Evolutionary conservation across 2,329 filamentous ascomycete genomes (phyloP).

Genomic region (Penicillium oxalicum): DNA sequence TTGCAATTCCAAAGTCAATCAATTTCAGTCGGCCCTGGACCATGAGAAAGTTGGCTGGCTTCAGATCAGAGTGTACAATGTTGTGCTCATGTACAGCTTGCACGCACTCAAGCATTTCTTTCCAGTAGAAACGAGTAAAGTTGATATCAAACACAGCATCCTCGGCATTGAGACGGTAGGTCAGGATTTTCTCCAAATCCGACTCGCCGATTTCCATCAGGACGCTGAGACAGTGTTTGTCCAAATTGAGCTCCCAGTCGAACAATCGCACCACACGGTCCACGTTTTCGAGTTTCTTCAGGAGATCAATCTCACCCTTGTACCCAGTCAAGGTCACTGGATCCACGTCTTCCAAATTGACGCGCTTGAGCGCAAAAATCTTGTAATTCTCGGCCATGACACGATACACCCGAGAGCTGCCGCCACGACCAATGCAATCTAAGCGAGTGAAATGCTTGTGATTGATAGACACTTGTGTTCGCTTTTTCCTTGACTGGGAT

Average conservation of each 20-base stretch:
- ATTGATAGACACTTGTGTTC: constrained; percentile 81
- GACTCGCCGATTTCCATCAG: constrained; percentile 97
- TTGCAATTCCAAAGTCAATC: constrained; percentile 97
- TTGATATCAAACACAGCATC: constrained; percentile 74
- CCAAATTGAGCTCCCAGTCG: constrained; percentile 89
- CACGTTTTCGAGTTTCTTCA: constrained; percentile 73
- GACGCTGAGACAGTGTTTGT: constrained; percentile 81
- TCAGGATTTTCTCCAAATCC: constrained; percentile 81
- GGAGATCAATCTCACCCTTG: constrained; percentile 90
- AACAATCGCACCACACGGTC: constrained; percentile 86
- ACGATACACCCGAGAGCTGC: constrained; percentile 88
- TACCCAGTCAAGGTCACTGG: constrained; percentile 76
- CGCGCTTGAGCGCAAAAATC: constrained; percentile 88
- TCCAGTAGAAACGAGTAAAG: constrained; percentile 97
- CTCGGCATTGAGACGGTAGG: constrained; percentile 63
- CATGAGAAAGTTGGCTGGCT: constrained; percentile 93
- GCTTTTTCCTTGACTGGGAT: constrained; percentile 65
- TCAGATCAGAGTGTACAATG: constrained; percentile 94
- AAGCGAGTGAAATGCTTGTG: constrained; percentile 85
- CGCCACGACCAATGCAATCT: constrained; percentile 84
- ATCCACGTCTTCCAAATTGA: constrained; percentile 85
- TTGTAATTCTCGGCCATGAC: constrained; percentile 97
- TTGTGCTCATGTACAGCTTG: constrained; percentile 81
- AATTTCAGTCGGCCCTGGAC: constrained; percentile 87
- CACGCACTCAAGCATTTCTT: constrained; percentile 97